Evolutionary conservation across 2,329 filamentous ascomycete species (phyloP).

Genomic region (Neodidymelliopsis sp.): DNA sequence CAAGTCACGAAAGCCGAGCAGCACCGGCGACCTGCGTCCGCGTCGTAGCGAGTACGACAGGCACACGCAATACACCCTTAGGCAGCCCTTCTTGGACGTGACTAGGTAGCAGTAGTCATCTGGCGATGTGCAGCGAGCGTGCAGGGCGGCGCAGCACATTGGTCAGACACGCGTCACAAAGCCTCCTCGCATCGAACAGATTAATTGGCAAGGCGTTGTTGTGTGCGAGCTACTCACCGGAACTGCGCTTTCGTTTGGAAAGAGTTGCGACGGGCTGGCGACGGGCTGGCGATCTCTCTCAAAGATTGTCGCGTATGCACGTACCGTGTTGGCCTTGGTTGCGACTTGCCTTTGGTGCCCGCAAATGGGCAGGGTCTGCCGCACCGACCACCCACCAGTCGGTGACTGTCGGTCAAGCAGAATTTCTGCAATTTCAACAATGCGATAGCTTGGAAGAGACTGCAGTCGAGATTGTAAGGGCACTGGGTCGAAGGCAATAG

Average conservation of each 20-base stretch:
- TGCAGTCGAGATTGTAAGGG: not conserved
- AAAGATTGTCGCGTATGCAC: constrained; percentile 7
- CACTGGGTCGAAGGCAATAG: not conserved
- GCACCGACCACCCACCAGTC: constrained; percentile 14
- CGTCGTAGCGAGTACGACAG: constrained; percentile 16
- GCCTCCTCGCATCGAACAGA: constrained; percentile 14
- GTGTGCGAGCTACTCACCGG: constrained; percentile 24
- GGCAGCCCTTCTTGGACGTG: constrained; percentile 7
- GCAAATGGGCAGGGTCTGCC: constrained; percentile 14
- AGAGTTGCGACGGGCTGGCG: constrained; percentile 18
- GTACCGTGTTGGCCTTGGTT: constrained; percentile 4
- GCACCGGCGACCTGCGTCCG: constrained; percentile 6
- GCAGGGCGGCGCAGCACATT: constrained; percentile 18
- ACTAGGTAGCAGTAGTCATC: constrained; percentile 6
- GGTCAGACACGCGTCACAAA: constrained; percentile 17
- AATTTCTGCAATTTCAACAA: constrained; percentile 7
- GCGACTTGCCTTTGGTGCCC: constrained; percentile 13
- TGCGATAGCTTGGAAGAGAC: constrained; percentile 10
- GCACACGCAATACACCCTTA: constrained; percentile 15
- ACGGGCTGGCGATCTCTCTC: constrained; percentile 18
- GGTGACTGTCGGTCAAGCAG: constrained; percentile 19
- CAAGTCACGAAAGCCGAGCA: constrained; percentile 11
- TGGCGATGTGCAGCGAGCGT: constrained; percentile 9
- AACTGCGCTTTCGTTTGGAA: constrained; percentile 21
- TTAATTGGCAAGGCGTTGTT: constrained; percentile 8